These are phyloP conservation scores for Vanrija humicola DNA, from an alignment of 1,284 basidiomycete genomes.

Conservation along the genomic window DNA sequence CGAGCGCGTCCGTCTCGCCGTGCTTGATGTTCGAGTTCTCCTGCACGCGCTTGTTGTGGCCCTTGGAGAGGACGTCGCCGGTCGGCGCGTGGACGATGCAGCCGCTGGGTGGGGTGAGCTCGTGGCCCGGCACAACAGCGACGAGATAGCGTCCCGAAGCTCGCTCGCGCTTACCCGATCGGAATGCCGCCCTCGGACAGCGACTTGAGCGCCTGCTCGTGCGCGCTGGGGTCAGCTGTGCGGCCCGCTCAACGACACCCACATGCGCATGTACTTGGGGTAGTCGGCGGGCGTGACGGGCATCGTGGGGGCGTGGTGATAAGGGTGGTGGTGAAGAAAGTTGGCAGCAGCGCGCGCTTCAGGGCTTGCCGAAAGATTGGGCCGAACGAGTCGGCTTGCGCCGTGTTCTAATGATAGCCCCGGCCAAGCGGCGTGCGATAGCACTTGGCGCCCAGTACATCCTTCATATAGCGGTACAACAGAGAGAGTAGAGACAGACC, in stretches of 20 bases:
- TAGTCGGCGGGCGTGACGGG: constrained; percentile 23
- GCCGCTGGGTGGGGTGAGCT: constrained; percentile 12
- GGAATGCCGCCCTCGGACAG: constrained; percentile 35
- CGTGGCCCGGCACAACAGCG: too few relatives aligned
- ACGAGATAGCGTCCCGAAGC: too few relatives aligned
- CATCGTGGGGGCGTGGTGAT: not conserved
- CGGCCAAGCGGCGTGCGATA: too few relatives aligned
- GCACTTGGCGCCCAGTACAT: too few relatives aligned
- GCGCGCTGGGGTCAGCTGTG: constrained; percentile 17
- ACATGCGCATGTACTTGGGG: constrained; percentile 28
- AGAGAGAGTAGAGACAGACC: too few relatives aligned
- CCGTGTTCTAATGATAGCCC: too few relatives aligned
- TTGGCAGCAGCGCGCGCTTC: too few relatives aligned
- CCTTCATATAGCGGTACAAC: too few relatives aligned
- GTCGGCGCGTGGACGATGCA: constrained; percentile 35
- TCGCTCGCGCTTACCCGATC: constrained; percentile 23
- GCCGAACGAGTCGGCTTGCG: too few relatives aligned
- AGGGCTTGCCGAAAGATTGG: too few relatives aligned
- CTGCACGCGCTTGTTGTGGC: constrained; percentile 34
- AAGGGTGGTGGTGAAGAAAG: too few relatives aligned
- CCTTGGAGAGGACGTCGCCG: constrained; percentile 24
- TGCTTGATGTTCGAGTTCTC: constrained; percentile 25
- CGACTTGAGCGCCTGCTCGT: constrained; percentile 29
- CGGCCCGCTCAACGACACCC: not conserved
- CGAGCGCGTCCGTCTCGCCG: constrained; percentile 37